Conservation (phyloP, 805 yeast species). For the Candida boidinii region DNA sequence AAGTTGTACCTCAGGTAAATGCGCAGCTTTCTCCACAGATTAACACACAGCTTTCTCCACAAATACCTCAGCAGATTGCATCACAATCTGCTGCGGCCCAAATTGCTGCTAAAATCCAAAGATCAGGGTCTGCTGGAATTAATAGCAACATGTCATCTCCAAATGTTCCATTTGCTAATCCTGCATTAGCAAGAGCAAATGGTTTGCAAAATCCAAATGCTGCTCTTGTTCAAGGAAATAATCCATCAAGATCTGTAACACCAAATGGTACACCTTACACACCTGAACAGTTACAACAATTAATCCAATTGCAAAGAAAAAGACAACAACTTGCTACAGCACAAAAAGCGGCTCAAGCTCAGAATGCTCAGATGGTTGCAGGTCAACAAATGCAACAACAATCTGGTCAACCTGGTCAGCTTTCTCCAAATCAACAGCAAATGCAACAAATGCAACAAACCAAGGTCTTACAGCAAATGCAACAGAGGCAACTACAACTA, state of each 20-base stretch:
- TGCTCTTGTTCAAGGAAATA: no score
- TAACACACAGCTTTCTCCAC: neutral
- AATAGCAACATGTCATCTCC: neutral
- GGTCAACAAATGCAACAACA: conserved; percentile 5
- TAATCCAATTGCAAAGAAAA: conserved; percentile 44
- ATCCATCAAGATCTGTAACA: conserved; percentile 27
- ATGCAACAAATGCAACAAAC: no score
- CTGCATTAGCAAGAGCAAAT: neutral
- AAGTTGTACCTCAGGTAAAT: no score
- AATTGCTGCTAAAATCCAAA: neutral
- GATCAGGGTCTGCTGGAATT: neutral
- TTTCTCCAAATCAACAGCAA: no score
- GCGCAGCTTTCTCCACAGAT: no score
- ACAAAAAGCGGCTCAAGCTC: conserved; percentile 26
- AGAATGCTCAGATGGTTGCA: conserved; percentile 3
- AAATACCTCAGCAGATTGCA: neutral
- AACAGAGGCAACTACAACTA: no score
- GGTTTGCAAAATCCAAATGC: no score
- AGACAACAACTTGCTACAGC: conserved; percentile 30
- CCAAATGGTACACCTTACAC: conserved; percentile 53
- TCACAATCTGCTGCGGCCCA: neutral
- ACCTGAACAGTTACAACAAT: conserved; percentile 51
- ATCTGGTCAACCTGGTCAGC: no score
- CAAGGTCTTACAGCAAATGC: no score
- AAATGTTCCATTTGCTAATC: no score